Evolutionary conservation across 352 stramenopile species (phyloP), one percentile per base, ranked within the genome.

Genomic region (Globisporangium nodosum): DNA sequence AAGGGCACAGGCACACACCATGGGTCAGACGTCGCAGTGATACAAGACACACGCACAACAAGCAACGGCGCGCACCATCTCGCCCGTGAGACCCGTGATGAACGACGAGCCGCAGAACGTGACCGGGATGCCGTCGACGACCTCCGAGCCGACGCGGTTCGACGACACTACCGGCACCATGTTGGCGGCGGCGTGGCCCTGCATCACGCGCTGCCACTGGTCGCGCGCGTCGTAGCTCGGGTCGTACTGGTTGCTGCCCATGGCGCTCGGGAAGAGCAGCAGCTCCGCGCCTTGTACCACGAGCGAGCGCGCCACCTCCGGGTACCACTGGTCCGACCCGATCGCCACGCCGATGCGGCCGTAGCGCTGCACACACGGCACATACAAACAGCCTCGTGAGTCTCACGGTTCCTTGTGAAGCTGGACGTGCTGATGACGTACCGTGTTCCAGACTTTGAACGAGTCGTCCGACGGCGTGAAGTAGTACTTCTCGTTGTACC

Each of bases 401-500:
- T 27, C 45, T 30, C 3, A 18, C 21, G 11, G 21, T 9, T 24
- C 21, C 21, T 24, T 24, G 21, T 24, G 21, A 24, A 24, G 21
- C 21, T 24, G 21, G 21, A 24, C 21, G 21, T 24, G 21, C 21
- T 24, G 21, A 24, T 24, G 16, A 27, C 76, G 33, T 49, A 92
- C 85, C 60, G 91, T 97, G 52, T 95, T 63, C 76, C 85, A 97
- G 30, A 97, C 89, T 74, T 86, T 87, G 63, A 96, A 94, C 47
- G 86, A 70, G 60, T 90, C 88, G 64, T 97, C 87, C 1, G 88
- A 89, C 0, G 91, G 91, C 52, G 81, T 95, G 61, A 97, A 97
- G 74, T 97, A 97, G 66, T 96, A 97, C 64, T 96, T 96, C 51
- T 97, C 87, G 51, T 94, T 92, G 77, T 90, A 93, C 16, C 90